Evolutionary conservation across 2,329 filamentous ascomycete genomes (phyloP).

Genomic region (Ophiostoma australiae): DNA sequence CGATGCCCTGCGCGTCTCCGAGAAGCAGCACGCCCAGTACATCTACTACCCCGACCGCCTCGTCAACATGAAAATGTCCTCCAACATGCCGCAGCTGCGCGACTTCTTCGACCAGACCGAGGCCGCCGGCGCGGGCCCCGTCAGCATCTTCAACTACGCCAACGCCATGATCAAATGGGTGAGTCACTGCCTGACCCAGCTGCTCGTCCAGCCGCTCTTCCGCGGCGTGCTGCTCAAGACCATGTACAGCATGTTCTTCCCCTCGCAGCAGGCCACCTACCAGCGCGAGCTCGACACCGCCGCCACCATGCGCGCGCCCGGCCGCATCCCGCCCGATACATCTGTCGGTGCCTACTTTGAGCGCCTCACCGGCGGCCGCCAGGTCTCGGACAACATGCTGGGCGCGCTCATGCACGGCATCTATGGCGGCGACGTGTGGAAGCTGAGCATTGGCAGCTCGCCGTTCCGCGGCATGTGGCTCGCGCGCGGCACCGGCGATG

Average conservation of each 20-base stretch:
- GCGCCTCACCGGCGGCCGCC: slow-evolving; percentile 45
- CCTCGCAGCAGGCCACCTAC: neutral
- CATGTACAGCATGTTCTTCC: slow-evolving; percentile 15
- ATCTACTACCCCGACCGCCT: slow-evolving; percentile 86
- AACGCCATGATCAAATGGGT: slow-evolving; percentile 13
- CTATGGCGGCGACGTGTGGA: slow-evolving; percentile 82
- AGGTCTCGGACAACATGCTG: slow-evolving; percentile 63
- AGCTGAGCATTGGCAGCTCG: slow-evolving; percentile 56
- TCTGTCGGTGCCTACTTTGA: slow-evolving; percentile 65
- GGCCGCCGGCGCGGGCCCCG: slow-evolving; percentile 29
- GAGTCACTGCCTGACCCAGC: neutral
- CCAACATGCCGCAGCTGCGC: slow-evolving; percentile 18
- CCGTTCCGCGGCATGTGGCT: slow-evolving; percentile 25
- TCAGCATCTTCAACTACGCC: neutral
- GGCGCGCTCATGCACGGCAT: slow-evolving; percentile 82
- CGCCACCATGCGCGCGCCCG: slow-evolving; percentile 30
- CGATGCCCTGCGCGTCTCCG: slow-evolving; percentile 51
- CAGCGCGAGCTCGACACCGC: slow-evolving; percentile 8
- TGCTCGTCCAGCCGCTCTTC: slow-evolving; percentile 49
- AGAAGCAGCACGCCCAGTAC: slow-evolving; percentile 56
- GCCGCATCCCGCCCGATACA: slow-evolving; percentile 51
- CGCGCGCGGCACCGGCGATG: slow-evolving; percentile 5
- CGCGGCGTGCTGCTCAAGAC: slow-evolving; percentile 34
- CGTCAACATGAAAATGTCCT: slow-evolving; percentile 46
- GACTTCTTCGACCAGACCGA: slow-evolving; percentile 17